These are phyloP conservation scores for Lecanicillium sp. DNA, from an alignment of 2,329 filamentous ascomycete species.

Conservation along the genomic window DNA sequence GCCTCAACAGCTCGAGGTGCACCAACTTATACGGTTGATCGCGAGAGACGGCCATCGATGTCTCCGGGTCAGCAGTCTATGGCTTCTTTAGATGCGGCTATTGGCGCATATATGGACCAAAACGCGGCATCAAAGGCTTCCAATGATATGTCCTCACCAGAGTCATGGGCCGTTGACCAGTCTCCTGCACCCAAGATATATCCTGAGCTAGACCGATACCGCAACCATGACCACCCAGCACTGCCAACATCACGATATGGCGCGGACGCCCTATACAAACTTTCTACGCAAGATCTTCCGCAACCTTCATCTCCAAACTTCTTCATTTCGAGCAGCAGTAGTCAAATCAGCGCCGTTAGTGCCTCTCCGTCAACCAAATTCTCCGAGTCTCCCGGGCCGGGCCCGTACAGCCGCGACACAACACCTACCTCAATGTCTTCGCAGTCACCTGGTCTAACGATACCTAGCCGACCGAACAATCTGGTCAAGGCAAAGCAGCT, in stretches of 20 bases:
- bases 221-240: slow-evolving; percentile 33
- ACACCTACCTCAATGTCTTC: slow-evolving; percentile 73
- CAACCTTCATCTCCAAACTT: slow-evolving; percentile 48
- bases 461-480: slow-evolving; percentile 32
- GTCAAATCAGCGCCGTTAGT: slow-evolving; percentile 50
- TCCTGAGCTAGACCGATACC: slow-evolving; percentile 55
- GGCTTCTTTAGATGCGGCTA: slow-evolving; percentile 4
- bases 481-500: slow-evolving; percentile 41
- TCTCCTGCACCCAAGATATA: slow-evolving; percentile 36
- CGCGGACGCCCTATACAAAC: slow-evolving; percentile 43
- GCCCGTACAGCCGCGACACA: slow-evolving; percentile 66
- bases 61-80: slow-evolving; percentile 4
- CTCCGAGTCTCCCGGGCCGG: slow-evolving; percentile 61
- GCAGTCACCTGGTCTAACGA: slow-evolving; percentile 57
- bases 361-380: slow-evolving; percentile 68
- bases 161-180: too few species aligned
- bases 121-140: too few species aligned
- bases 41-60: background rate
- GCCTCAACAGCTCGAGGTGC: slow-evolving; percentile 34
- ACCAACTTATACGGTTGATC: slow-evolving; percentile 21
- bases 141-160: too few species aligned
- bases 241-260: slow-evolving; percentile 23
- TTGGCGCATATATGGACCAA: too few species aligned
- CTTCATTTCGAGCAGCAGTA: slow-evolving; percentile 51
- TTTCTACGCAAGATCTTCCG: slow-evolving; percentile 58